These are phyloP conservation scores for Umbilicus rupestris DNA, from an alignment of 164 flowering plant genomes.

Conservation along the genomic window DNA sequence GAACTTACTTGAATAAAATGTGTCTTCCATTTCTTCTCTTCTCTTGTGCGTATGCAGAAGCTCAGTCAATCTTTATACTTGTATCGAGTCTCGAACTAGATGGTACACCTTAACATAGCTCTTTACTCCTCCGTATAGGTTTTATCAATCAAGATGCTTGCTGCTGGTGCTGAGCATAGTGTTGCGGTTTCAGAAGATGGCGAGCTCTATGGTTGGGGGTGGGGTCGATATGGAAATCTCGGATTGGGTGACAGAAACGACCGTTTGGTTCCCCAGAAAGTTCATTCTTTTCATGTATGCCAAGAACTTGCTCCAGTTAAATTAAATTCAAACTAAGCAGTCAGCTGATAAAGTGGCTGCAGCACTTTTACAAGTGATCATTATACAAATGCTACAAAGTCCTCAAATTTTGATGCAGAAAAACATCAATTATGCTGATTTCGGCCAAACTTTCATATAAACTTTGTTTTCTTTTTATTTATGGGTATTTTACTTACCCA, in stretches of 20 bases:
- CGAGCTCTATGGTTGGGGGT: slow-evolving; percentile 95
- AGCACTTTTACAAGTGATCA: not conserved
- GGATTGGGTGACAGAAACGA: slow-evolving; percentile 95
- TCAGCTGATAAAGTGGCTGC: not conserved
- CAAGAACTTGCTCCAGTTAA: not conserved
- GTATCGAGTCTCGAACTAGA: slow-evolving; percentile 10
- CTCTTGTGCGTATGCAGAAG: not conserved
- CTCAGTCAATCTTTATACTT: not conserved
- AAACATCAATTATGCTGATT: not conserved
- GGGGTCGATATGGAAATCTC: slow-evolving; percentile 98
- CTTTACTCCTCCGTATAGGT: slow-evolving; percentile 39
- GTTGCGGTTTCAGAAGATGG: slow-evolving; percentile 95
- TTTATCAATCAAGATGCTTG: slow-evolving; percentile 77
- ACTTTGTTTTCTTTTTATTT: not conserved
- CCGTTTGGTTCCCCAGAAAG: slow-evolving; percentile 75
- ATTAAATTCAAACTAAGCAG: not conserved
- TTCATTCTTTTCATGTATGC: slow-evolving; percentile 53
- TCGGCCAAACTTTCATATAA: not conserved
- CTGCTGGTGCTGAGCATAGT: slow-evolving; percentile 99
- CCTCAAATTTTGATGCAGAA: not conserved
- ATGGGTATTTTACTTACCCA: not conserved
- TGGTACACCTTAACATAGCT: not conserved
- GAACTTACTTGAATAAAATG: not conserved
- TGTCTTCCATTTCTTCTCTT: not conserved
- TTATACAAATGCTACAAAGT: not conserved